A percentile compares a stretch with the other conserved stretches of the same genome.
Evolutionary conservation across 2,329 filamentous ascomycete genomes (phyloP).

Genomic region (Pseudogymnoascus sp.): DNA sequence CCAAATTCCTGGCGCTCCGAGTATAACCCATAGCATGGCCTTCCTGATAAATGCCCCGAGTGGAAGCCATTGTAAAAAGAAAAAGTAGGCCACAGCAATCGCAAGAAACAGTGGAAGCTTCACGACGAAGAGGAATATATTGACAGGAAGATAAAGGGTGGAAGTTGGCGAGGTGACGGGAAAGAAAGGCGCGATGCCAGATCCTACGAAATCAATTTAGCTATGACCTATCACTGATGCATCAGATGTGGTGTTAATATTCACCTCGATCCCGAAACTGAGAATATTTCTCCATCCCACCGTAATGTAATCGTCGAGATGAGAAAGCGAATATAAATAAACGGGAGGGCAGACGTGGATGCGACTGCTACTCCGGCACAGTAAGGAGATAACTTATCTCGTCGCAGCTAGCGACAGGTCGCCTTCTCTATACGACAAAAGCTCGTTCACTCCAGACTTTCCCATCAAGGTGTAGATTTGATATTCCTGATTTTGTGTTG

Average conservation of each 20-base stretch:
- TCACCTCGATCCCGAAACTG: conserved; percentile 67
- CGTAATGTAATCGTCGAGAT: background rate
- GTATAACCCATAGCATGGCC: conserved; percentile 75
- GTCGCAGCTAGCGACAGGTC: conserved; percentile 6
- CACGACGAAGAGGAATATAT: conserved; percentile 67
- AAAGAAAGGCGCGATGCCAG: conserved; percentile 92
- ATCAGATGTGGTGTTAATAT: conserved; percentile 13
- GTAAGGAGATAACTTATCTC: conserved; percentile 7
- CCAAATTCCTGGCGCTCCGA: conserved; percentile 88
- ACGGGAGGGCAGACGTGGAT: background rate
- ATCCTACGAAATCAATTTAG: conserved; percentile 50
- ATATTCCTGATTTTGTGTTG: background rate
- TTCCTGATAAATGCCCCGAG: conserved; percentile 65
- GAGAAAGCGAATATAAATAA: background rate
- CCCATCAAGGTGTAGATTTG: background rate
- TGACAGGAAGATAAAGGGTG: conserved; percentile 53
- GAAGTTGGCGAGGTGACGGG: conserved; percentile 63
- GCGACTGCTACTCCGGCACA: background rate
- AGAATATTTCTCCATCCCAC: conserved; percentile 64
- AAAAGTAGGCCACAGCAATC: conserved; percentile 63
- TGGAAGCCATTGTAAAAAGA: conserved; percentile 75
- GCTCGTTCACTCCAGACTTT: conserved; percentile 4
- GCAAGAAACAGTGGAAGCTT: conserved; percentile 71
- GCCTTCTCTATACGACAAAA: conserved; percentile 6
- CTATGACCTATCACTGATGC: conserved; percentile 17